Base-by-base conservation (phyloP, 75 land plant genomes). In the Sequoia sempervirens region DNA sequence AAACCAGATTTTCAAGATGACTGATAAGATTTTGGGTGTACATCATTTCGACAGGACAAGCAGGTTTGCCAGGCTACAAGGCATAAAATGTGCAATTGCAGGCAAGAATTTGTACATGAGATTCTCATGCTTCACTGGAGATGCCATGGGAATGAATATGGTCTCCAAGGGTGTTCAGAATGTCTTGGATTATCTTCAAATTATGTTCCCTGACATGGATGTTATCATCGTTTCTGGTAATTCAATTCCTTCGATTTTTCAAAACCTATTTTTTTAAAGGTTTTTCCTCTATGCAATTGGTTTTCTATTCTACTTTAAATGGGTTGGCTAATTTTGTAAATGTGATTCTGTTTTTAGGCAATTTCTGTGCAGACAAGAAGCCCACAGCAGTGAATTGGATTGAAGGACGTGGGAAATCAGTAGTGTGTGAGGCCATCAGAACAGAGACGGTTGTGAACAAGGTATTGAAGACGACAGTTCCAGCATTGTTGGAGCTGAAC, bases 71-170 rank as follows among this genome's bases (percentile, higher is more conserved):
- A 92, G 89, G 86, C 89, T 96, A 18, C 95, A 94, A 52, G 73
- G 83, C 12, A 84, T 96, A 17, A 83, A 94, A 26, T 91, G 96
- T 80, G 83, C 89, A 2, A 80, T 96, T 47, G 96, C 96, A 17
- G 98, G 98, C 66, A 92, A 89, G 78, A 96, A 94, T 85, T 84
- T 92, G 7, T 96, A 96, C 84, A 87, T 92, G 75, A 89, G 98
- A 75, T 96, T 96, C 80, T 83, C 52, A 37, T 93, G 93, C 86
- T 89, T 86, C 85, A 96, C 98, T n/a, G 96, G 96, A 81, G 91
- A 96, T 87, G 97, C 98, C 13, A 96, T 96, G 98, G 96, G 98
- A 20, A 96, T 96, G 98, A 96, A 96, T 86, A 94, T 96, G 98
- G 90, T 94, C 0, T 94, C 97, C 15, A 95, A 95, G 82, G 97